Conservation (phyloP, 805 yeast species). For the Nakazawaea sp. region DNA sequence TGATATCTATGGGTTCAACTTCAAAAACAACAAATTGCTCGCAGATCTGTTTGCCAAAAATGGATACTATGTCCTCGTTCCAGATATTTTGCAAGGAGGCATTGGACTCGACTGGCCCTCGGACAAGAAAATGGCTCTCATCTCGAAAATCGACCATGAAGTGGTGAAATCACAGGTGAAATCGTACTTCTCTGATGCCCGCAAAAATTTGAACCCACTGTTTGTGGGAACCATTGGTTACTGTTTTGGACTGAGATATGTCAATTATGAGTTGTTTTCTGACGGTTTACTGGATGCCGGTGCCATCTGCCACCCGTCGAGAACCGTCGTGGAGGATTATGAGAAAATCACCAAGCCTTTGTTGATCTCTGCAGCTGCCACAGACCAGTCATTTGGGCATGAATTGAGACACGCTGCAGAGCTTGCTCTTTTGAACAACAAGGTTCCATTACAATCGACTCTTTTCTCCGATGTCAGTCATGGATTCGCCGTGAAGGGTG, state of each 20-base stretch:
- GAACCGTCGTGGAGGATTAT: conserved; percentile 59
- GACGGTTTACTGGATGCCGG: conserved; percentile 40
- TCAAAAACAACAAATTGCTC: conserved; percentile 49
- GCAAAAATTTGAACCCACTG: conserved; percentile 34
- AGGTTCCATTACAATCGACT: conserved; percentile 52
- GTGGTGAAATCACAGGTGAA: conserved; percentile 41
- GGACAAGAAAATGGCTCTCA: background rate
- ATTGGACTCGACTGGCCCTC: conserved; percentile 27
- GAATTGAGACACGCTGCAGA: conserved; percentile 63
- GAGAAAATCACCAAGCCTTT: conserved; percentile 51
- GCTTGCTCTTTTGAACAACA: conserved; percentile 44
- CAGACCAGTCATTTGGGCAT: conserved; percentile 52
- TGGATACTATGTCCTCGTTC: conserved; percentile 59
- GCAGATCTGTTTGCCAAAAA: conserved; percentile 59
- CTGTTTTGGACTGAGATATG: conserved; percentile 80
- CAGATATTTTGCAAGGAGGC: conserved; percentile 65
- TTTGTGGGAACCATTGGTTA: conserved; percentile 63
- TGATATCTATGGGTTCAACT: conserved; percentile 62
- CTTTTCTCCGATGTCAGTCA: conserved; percentile 60
- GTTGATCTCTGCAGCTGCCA: conserved; percentile 68
- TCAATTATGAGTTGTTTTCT: conserved; percentile 40
- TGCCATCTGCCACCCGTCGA: conserved; percentile 83
- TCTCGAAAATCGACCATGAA: conserved; percentile 21
- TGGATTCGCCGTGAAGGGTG: conserved; percentile 82
- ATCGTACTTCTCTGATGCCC: conserved; percentile 37